phyloP scores from a whole-genome alignment of 441 rosid genomes.

The Daphne laureola region DNA sequence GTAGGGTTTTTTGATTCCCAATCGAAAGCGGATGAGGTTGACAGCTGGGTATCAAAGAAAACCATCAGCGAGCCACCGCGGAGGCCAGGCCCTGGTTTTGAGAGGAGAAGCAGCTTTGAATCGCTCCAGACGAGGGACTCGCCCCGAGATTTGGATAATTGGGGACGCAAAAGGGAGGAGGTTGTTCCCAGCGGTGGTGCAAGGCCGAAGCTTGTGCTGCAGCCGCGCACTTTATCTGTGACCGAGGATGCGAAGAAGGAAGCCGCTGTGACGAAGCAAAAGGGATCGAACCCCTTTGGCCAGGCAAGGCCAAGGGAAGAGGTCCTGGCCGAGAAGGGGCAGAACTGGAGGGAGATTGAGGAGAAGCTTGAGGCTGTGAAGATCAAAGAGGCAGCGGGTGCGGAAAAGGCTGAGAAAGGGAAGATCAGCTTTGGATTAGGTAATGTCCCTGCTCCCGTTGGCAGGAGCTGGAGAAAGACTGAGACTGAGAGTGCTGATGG shows the following conservation, averaged over 20 bases:
- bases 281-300: slow-evolving; percentile 57
- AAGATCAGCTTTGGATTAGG: slow-evolving; percentile 40
- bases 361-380: slow-evolving; percentile 57
- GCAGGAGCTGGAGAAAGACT: slow-evolving; percentile 69
- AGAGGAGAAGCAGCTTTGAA: slow-evolving; percentile 46
- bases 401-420: slow-evolving; percentile 31
- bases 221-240: slow-evolving; percentile 56
- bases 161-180: slow-evolving; percentile 80
- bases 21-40: slow-evolving; percentile 82
- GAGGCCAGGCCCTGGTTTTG: slow-evolving; percentile 28
- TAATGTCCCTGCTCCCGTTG: slow-evolving; percentile 31
- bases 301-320: slow-evolving; percentile 67
- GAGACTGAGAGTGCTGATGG: slow-evolving; percentile 28
- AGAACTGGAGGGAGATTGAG: slow-evolving; percentile 64
- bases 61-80: slow-evolving; percentile 20
- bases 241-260: slow-evolving; percentile 19
- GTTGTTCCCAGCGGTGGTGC: slow-evolving; percentile 13
- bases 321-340: slow-evolving; percentile 61
- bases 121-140: slow-evolving; percentile 48
- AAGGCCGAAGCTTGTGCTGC: slow-evolving; percentile 68
- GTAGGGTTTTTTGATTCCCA: slow-evolving; percentile 61
- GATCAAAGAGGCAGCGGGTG: slow-evolving; percentile 28
- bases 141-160: slow-evolving; percentile 41
- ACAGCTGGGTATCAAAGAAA: slow-evolving; percentile 69
- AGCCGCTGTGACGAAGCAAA: slow-evolving; percentile 32